phyloP scores from a whole-genome alignment of 2,329 filamentous ascomycete genomes.

The Trichophyton schoenleinii region DNA sequence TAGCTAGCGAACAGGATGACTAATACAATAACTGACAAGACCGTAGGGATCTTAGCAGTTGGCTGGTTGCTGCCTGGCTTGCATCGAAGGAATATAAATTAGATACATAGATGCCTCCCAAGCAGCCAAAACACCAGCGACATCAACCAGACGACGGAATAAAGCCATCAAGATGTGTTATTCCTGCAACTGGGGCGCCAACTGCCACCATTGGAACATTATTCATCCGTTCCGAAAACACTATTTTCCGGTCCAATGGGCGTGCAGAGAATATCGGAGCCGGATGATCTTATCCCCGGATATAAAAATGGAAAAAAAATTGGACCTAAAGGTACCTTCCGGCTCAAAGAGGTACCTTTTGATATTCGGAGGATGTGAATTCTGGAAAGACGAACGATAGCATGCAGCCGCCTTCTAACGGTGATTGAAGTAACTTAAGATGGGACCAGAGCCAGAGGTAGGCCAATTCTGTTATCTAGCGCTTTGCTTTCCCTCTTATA shows the following conservation, averaged over 20 bases:
- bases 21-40: too few relatives aligned
- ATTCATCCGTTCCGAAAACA: too few relatives aligned
- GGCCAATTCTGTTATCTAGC: not conserved
- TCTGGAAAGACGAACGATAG: not conserved
- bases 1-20: too few relatives aligned
- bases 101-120: too few relatives aligned
- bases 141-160: too few relatives aligned
- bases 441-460: not conserved
- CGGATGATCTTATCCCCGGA: not conserved
- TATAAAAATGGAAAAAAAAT: not conserved
- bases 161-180: too few relatives aligned
- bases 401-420: not conserved
- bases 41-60: too few relatives aligned
- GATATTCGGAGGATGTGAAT: not conserved
- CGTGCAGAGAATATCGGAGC: not conserved
- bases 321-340: not conserved
- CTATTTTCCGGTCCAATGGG: not conserved
- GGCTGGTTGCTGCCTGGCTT: too few relatives aligned
- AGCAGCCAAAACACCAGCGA: too few relatives aligned
- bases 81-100: too few relatives aligned
- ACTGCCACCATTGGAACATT: too few relatives aligned
- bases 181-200: too few relatives aligned
- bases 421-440: not conserved
- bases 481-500: conserved; percentile 1
- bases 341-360: not conserved